Base-by-base conservation (phyloP, 352 stramenopile species). In the Halophytophthora batemanensis region DNA sequence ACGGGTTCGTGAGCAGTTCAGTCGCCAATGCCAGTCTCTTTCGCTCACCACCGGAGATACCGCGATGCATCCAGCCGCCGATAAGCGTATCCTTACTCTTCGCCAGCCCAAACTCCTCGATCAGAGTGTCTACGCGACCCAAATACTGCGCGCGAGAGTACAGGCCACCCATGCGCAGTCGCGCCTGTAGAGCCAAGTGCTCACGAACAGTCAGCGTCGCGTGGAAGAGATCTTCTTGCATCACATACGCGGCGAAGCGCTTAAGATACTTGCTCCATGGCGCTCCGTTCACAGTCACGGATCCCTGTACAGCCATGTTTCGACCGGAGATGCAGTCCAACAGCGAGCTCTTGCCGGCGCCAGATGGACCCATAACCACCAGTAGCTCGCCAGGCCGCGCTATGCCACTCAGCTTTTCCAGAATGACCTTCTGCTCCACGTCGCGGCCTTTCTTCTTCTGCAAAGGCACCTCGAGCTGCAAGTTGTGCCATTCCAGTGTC, bases 301-400 rank as follows among this genome's bases (percentile, higher is more conserved):
- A 61, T 10, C 83, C 73, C 12, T 70, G 53, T 18, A 90, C 82
- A 7, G 74, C 68, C 19, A 59, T 79, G 59, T 98, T 98, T 40
- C 91, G 71, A 7, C 94, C 70, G 1, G 91, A 86, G 50, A 98
- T 90, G 14, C 97, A 94, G 77, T 98, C 91, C 21, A 97, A 78
- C 6, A 98, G 69, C 2, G 94, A 98, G 14, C 85, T 97, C 61
- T 98, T 97, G 1, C 90, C 89, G 15, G 82, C 80, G 15, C 84
- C 81, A 0, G 65, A 82, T 7, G 72, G 70, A 2, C 82, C 82
- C 68, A 87, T 87, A 51, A 93, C 55, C 18, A 81, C 75, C n/a
- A 87, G 50, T 8, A 90, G 59, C 31, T 78, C 61, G 14, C 82
- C 80, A 5, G 79, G 77, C 21, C 52, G 56, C 29, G 75, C 74